These are phyloP conservation scores for Rhododendron williamsianum DNA, from an alignment of 148 eudicot genomes.

Conservation along the genomic window DNA sequence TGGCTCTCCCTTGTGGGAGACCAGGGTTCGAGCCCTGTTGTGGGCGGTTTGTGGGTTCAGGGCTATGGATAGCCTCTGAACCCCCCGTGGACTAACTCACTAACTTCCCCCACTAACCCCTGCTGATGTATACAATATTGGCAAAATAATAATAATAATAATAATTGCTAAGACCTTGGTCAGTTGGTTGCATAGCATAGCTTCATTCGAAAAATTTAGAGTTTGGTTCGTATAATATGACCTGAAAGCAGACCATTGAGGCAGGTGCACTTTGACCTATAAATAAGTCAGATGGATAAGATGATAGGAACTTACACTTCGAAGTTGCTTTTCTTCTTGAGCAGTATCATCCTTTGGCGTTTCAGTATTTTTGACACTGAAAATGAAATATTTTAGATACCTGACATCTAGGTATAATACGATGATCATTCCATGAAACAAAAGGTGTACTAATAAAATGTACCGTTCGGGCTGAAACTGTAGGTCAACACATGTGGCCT, in stretches of 20 bases:
- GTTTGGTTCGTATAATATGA: not conserved
- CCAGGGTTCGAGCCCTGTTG: too few species aligned
- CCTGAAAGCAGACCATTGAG: not conserved
- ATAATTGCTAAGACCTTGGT: not conserved
- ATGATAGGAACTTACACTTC: constrained; percentile 46
- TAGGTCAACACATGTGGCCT: constrained; percentile 28
- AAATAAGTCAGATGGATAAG: not conserved
- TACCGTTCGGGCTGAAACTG: constrained; percentile 54
- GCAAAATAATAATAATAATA: not conserved
- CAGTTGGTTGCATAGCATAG: not conserved
- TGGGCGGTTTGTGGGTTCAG: too few species aligned
- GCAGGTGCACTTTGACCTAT: not conserved
- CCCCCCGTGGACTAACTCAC: too few species aligned
- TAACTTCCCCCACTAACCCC: too few species aligned
- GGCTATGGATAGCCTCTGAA: too few species aligned
- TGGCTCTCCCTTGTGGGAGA: too few species aligned
- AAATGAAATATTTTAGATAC: constrained; percentile 13
- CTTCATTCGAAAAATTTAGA: not conserved
- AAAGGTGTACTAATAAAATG: not conserved
- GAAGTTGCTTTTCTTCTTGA: constrained; percentile 44
- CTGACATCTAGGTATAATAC: not conserved
- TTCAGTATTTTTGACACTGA: constrained; percentile 40
- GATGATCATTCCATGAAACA: not conserved
- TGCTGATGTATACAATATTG: too few species aligned
- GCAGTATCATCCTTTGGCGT: constrained; percentile 13